Evolutionary conservation across 2,329 filamentous ascomycete genomes (phyloP), one percentile per base, ranked within the genome.

Genomic region (Didymella keratinophila): DNA sequence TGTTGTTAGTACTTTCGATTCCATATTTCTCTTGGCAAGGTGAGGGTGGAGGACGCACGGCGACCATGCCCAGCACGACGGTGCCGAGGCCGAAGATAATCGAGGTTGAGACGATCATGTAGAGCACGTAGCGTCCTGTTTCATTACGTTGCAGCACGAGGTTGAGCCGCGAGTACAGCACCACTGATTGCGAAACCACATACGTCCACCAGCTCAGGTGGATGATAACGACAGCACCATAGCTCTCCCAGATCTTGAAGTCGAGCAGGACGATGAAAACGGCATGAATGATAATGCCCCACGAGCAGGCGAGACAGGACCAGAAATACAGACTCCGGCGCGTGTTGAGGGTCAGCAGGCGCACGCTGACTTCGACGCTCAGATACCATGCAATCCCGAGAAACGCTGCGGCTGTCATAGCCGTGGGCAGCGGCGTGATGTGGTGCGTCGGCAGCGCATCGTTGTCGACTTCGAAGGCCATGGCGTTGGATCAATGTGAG

Each of bases 161-260:
- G 65, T 87, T 84, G 1, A 88, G 78, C 4, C 86, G 79, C 2
- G 85, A 87, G 74, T 86, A 89, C 0, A 89, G 75, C 0, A 88
- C 85, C 11, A 87, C 56, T 0, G 82, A 81, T 67, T 87, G 84
- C 0, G 85, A 84, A 0, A 85, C 86, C 0, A 88, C 83, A 80
- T 86, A 86, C 2, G 74, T 67, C 69, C 82, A 82, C 82, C 86
- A 84, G 6, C 83, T 84, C 1, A 87, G 56, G n/a, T 78, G 79
- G 57, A 87, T 66, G 54, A 78, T 71, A 43, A 79, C 77, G 39
- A 81, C 62, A 16, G 79, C 54, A 2, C 44, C 60, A 56, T 23
- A 78, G 4, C 78, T 74, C 2, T 76, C 73, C 37, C 74, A 75
- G 61, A 82, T 80, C 10, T 79, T 80, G 6, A 78, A 69, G 45